Evolutionary conservation across 1,284 basidiomycete species (phyloP).

Genomic region (Omphalotus olearius): DNA sequence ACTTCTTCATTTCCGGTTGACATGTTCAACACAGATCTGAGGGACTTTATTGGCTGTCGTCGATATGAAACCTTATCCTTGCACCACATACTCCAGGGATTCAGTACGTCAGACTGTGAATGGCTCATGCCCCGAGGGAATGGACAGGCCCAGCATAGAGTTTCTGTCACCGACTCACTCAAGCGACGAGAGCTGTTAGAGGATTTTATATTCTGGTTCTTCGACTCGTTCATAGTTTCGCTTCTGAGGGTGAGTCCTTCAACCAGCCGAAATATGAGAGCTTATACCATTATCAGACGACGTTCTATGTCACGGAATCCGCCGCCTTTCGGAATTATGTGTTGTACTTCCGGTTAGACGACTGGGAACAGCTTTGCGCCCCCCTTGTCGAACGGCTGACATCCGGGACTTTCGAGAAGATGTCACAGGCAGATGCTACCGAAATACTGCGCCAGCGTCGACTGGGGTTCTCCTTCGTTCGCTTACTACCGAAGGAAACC

Average conservation of each 20-base stretch:
- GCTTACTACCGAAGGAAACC: slow-evolving; percentile 90
- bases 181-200: slow-evolving; percentile 78
- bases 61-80: slow-evolving; percentile 80
- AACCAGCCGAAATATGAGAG: neutral
- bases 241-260: slow-evolving; percentile 63
- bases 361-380: slow-evolving; percentile 82
- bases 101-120: slow-evolving; percentile 74
- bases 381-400: slow-evolving; percentile 78
- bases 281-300: slow-evolving; percentile 52
- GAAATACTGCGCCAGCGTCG: slow-evolving; percentile 64
- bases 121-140: slow-evolving; percentile 64
- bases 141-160: slow-evolving; percentile 37
- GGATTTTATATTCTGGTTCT: slow-evolving; percentile 91
- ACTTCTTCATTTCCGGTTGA: neutral
- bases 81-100: slow-evolving; percentile 78
- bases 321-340: slow-evolving; percentile 83
- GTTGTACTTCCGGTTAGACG: slow-evolving; percentile 92
- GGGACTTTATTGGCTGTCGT: slow-evolving; percentile 67
- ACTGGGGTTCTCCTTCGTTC: slow-evolving; percentile 82
- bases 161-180: slow-evolving; percentile 62
- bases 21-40: slow-evolving; percentile 50
- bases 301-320: slow-evolving; percentile 94
- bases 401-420: slow-evolving; percentile 58
- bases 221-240: slow-evolving; percentile 80
- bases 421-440: slow-evolving; percentile 58